Evolutionary conservation across 768 basidiomycete genomes (phyloP), one percentile per base, ranked within the genome.

Genomic region (Pholiota molesta): DNA sequence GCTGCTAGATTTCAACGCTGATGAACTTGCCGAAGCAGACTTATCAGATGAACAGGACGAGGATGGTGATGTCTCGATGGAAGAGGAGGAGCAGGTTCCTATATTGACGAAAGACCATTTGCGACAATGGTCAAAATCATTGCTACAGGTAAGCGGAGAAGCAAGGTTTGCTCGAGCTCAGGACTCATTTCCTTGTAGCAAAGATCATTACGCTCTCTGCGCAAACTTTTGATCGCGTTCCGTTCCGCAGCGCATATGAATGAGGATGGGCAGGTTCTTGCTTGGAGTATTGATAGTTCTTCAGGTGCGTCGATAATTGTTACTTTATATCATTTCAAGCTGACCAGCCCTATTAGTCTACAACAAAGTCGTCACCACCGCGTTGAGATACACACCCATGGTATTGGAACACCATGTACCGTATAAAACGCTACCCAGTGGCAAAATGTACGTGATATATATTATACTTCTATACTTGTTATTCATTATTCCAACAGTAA

Each of bases 191-290:
- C 49, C 26, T 28, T 57, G 9, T 67, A 98, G 95, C 87, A 94
- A 76, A 86, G 87, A 26, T 98, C 97, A 5, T 72, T 99, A 57
- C 85, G 91, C 59, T 88, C 94, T 0, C 78, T 99, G 42, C 81
- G 94, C 60, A 94, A 90, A 69, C 80, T 97, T 7, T 77, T 97
- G 39, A 82, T 96, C 33, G 97, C 95, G 0, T 99, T 99, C 82
- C 86, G 96, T 56, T 87, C 94, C 6, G 97, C 95, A 5, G 92
- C 85, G 0, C 86, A 93, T 70, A 89, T 94, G 85, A 94, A 97
- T 69, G 91, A 94, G 64, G 93, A 95, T 9, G 83, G 87, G 52
- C 86, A 89, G 57, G 78, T 86, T 37, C 79, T 91, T n/a, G 88
- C 87, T 7, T 99, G 94, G 90, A 85, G 84, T 55, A 95, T 99